Evolutionary conservation across 2,329 filamentous ascomycete genomes (phyloP).

Genomic region (Graphium sp.): DNA sequence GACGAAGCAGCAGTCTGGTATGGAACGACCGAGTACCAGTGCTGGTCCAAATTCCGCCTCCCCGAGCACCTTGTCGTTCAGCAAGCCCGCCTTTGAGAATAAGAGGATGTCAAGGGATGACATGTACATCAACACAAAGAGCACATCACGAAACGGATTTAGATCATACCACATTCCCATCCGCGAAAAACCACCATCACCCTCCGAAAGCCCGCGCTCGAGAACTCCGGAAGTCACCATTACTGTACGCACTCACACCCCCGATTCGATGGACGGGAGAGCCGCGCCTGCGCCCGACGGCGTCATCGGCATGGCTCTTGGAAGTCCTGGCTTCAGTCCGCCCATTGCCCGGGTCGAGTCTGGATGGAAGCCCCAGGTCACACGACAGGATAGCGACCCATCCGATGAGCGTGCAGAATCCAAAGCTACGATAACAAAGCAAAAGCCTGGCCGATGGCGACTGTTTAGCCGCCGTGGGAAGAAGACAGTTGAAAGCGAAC

Average conservation of each 20-base stretch:
- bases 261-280: constrained; percentile 23
- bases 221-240: constrained; percentile 15
- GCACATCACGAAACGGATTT: constrained; percentile 15
- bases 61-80: constrained; percentile 9
- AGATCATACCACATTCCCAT: constrained; percentile 22
- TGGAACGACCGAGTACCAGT: constrained; percentile 23
- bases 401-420: constrained; percentile 3
- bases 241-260: constrained; percentile 21
- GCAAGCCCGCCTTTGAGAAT: constrained; percentile 8
- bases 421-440: neutral
- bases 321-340: constrained; percentile 35
- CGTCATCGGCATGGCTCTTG: constrained; percentile 58
- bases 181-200: constrained; percentile 22
- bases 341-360: neutral
- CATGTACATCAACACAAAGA: constrained; percentile 15
- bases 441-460: constrained; percentile 6
- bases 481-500: constrained; percentile 1
- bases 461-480: constrained; percentile 5
- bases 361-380: constrained; percentile 3
- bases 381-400: neutral
- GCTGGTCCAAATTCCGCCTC: no score
- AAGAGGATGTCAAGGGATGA: constrained; percentile 29
- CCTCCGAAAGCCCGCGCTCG: constrained; percentile 20
- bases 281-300: neutral
- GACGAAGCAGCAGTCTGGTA: constrained; percentile 9